phyloP scores from a whole-genome alignment of 108 stramenopile genomes.

The Schizochytrium sp. region DNA sequence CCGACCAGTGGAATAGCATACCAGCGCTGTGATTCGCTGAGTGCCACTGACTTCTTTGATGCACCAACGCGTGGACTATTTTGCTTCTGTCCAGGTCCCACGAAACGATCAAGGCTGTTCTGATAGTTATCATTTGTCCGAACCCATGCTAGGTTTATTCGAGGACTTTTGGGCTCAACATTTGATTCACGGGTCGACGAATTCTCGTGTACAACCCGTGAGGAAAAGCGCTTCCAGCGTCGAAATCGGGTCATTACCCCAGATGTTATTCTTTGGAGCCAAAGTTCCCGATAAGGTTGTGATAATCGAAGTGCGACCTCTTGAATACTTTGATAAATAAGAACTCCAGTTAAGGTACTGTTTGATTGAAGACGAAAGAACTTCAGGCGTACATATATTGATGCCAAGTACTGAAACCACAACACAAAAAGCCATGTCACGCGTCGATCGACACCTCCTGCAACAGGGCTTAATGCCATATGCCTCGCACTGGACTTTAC shows the following conservation, averaged over 20 bases:
- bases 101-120: too few species aligned
- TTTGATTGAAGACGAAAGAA: background rate
- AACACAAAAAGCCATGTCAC: conserved; percentile 13
- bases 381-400: background rate
- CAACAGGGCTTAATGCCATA: background rate
- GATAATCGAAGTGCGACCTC: background rate
- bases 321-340: background rate
- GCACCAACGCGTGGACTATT: too few species aligned
- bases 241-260: too few species aligned
- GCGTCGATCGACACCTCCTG: background rate
- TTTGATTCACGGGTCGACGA: too few species aligned
- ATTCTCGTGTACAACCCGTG: too few species aligned
- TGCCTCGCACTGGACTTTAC: background rate
- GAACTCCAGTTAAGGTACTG: background rate
- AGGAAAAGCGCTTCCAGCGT: too few species aligned
- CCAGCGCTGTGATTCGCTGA: conserved; percentile 3
- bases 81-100: too few species aligned
- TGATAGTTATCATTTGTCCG: too few species aligned
- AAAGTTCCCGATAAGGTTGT: background rate
- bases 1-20: background rate
- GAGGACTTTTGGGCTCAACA: too few species aligned
- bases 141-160: too few species aligned
- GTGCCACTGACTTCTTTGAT: background rate
- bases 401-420: background rate
- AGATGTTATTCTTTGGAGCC: background rate